These are phyloP conservation scores for Phallus indusiatus DNA, from an alignment of 768 basidiomycete species.

Conservation along the genomic window DNA sequence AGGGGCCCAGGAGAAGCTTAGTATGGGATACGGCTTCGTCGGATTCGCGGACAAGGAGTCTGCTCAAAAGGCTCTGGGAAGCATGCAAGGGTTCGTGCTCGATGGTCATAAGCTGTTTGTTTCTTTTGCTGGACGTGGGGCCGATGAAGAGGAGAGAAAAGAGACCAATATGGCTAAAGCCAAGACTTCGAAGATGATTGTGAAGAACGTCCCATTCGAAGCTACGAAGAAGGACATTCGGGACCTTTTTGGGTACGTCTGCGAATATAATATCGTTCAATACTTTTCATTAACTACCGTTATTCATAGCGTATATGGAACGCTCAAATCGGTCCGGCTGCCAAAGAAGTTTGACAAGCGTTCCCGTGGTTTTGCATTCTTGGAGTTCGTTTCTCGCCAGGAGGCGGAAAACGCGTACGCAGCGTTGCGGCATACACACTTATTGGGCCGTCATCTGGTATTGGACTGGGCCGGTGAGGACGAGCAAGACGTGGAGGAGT, in stretches of 20 bases:
- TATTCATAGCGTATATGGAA: slow-evolving; percentile 67
- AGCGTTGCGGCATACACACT: slow-evolving; percentile 86
- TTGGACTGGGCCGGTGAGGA: slow-evolving; percentile 88
- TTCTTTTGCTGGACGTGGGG: slow-evolving; percentile 78
- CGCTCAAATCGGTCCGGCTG: slow-evolving; percentile 87
- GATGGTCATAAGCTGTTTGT: slow-evolving; percentile 83
- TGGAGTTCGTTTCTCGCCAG: slow-evolving; percentile 83
- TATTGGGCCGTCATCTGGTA: slow-evolving; percentile 91
- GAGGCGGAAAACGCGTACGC: slow-evolving; percentile 88
- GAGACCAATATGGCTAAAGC: slow-evolving; percentile 36
- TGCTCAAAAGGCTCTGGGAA: slow-evolving; percentile 65
- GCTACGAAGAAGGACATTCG: slow-evolving; percentile 87
- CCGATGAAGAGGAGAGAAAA: slow-evolving; percentile 43
- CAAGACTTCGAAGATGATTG: slow-evolving; percentile 86
- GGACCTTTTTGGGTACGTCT: slow-evolving; percentile 74
- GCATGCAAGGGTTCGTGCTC: slow-evolving; percentile 71
- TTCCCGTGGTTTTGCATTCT: slow-evolving; percentile 91
- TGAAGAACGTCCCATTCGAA: slow-evolving; percentile 98
- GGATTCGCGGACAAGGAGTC: slow-evolving; percentile 73
- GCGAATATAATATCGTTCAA: neutral
- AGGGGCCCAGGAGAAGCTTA: slow-evolving; percentile 44
- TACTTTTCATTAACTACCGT: neutral
- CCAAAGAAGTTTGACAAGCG: slow-evolving; percentile 87
- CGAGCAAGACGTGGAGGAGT: slow-evolving; percentile 63
- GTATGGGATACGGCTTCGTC: slow-evolving; percentile 96